Evolutionary conservation across 495 filamentous ascomycete species (phyloP).

Genomic region (Penicillium flavigenum): DNA sequence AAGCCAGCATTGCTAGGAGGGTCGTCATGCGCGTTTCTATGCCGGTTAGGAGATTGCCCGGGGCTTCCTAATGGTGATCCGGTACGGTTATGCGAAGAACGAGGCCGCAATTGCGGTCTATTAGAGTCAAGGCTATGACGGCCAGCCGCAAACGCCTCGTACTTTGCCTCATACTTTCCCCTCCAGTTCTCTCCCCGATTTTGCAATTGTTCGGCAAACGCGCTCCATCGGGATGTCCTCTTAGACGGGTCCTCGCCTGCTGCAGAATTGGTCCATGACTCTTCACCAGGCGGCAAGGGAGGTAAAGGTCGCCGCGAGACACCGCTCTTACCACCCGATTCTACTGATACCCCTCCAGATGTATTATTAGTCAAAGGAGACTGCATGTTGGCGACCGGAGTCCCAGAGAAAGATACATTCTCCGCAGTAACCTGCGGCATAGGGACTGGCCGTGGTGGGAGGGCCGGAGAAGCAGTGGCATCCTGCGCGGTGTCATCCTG

Average conservation of each 20-base stretch:
- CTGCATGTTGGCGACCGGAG: constrained; percentile 16
- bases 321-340: constrained; percentile 2
- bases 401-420: constrained; percentile 25
- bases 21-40: not conserved
- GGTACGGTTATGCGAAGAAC: constrained; percentile 27
- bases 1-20: constrained; percentile 32
- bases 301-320: constrained; percentile 31
- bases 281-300: constrained; percentile 32
- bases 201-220: constrained; percentile 30
- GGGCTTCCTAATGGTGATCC: constrained; percentile 30
- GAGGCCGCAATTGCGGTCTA: constrained; percentile 36
- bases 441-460: constrained; percentile 22
- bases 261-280: constrained; percentile 12
- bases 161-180: constrained; percentile 27
- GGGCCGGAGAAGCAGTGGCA: not conserved
- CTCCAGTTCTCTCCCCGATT: constrained; percentile 25
- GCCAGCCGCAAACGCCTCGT: constrained; percentile 23
- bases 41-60: constrained; percentile 30
- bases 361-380: not conserved
- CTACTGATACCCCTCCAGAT: not conserved
- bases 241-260: constrained; percentile 16
- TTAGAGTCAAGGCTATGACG: constrained; percentile 39
- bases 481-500: not conserved
- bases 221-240: constrained; percentile 37
- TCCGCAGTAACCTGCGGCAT: constrained; percentile 26